phyloP scores from a whole-genome alignment of 257 asterid genomes.

The Agastache rugosa region DNA sequence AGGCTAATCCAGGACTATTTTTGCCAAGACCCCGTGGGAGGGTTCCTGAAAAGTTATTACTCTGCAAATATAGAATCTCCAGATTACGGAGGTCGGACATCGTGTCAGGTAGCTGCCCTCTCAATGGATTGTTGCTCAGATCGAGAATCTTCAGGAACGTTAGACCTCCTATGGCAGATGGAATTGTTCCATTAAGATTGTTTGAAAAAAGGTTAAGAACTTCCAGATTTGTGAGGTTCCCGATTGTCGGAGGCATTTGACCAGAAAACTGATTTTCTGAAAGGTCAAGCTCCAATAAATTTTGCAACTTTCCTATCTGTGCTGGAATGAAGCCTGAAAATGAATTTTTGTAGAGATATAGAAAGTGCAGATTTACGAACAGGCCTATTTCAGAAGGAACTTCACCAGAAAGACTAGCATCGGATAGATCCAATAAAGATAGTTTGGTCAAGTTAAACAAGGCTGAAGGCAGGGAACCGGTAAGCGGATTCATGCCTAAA shows the following conservation, averaged over 20 bases:
- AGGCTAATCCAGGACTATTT: constrained; percentile 45
- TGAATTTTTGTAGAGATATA: constrained; percentile 50
- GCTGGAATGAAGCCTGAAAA: constrained; percentile 67
- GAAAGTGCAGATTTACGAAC: constrained; percentile 40
- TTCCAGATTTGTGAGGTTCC: constrained; percentile 54
- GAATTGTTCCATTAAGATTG: constrained; percentile 63
- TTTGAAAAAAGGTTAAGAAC: constrained; percentile 55
- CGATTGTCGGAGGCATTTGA: constrained; percentile 57
- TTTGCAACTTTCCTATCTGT: constrained; percentile 54
- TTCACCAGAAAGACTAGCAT: constrained; percentile 62
- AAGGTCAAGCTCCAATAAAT: constrained; percentile 46
- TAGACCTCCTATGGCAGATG: constrained; percentile 59
- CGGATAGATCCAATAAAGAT: constrained; percentile 55
- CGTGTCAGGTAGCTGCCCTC: constrained; percentile 66
- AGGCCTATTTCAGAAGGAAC: constrained; percentile 66
- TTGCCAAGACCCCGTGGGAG: constrained; percentile 65
- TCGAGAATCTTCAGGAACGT: constrained; percentile 42
- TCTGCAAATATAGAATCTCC: constrained; percentile 37
- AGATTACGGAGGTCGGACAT: constrained; percentile 54
- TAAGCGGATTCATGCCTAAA: constrained; percentile 47
- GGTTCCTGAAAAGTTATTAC: constrained; percentile 57
- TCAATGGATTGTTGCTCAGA: constrained; percentile 54
- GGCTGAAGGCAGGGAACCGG: constrained; percentile 71
- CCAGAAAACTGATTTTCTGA: constrained; percentile 64
- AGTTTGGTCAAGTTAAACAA: constrained; percentile 59